A percentile compares a stretch with the other conserved stretches of the same genome.
Evolutionary conservation across 768 basidiomycete genomes (phyloP).

Genomic region (Termitomyces heimii): DNA sequence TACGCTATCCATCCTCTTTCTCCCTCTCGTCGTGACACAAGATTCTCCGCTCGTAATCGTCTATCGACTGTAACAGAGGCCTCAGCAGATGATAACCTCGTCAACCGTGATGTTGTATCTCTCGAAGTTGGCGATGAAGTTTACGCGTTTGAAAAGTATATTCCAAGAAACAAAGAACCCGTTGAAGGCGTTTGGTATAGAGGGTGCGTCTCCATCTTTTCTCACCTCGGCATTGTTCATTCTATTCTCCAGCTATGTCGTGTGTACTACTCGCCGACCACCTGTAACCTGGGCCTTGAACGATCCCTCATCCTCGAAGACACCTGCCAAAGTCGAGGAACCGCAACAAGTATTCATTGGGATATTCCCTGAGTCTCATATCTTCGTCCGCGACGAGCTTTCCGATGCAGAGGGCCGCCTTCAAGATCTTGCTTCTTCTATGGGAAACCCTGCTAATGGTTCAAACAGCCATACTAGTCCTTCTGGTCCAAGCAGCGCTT

Average conservation of each 20-base stretch:
- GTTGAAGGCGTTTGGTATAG: conserved; percentile 86
- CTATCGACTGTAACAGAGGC: conserved; percentile 58
- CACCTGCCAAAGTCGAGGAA: conserved; percentile 61
- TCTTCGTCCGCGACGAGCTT: conserved; percentile 80
- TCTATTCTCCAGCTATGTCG: conserved; percentile 60
- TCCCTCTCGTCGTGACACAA: conserved; percentile 69
- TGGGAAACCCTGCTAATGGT: conserved; percentile 26
- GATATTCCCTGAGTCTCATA: conserved; percentile 88
- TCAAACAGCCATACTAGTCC: conserved; percentile 23
- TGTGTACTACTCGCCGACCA: conserved; percentile 73
- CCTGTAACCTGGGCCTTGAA: conserved; percentile 60
- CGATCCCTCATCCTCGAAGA: conserved; percentile 50
- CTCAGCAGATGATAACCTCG: conserved; percentile 57
- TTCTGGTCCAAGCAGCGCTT: conserved; percentile 30
- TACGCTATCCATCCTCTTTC: conserved; percentile 84
- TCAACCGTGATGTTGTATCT: conserved; percentile 71
- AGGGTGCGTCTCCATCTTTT: conserved; percentile 53
- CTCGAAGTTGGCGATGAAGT: conserved; percentile 96
- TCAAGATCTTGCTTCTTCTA: conserved; percentile 62
- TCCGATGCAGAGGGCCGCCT: conserved; percentile 85
- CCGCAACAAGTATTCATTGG: conserved; percentile 89
- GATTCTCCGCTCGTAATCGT: conserved; percentile 49
- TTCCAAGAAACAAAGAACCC: conserved; percentile 58
- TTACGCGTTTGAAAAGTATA: conserved; percentile 94
- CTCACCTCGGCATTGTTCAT: conserved; percentile 2